phyloP scores from a whole-genome alignment of 148 eudicot species.

The Mesembryanthemum crystallinum region DNA sequence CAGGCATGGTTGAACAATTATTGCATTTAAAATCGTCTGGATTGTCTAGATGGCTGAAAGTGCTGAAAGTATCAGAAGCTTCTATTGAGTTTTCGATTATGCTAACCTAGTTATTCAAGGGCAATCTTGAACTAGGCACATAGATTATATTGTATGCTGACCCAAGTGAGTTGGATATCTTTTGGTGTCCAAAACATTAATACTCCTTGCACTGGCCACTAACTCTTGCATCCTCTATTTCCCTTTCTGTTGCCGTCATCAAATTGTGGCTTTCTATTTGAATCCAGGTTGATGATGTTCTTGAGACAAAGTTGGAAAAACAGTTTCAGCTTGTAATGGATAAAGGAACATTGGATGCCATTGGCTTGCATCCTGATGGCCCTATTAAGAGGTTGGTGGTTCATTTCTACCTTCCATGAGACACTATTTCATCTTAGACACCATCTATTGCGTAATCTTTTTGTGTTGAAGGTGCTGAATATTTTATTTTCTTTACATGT shows the following conservation, averaged over 20 bases:
- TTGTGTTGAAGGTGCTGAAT: background rate
- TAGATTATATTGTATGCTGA: background rate
- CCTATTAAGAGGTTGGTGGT: slow-evolving; percentile 70
- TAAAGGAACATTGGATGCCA: slow-evolving; percentile 95
- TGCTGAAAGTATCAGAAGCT: background rate
- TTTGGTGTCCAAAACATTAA: background rate
- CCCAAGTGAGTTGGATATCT: background rate
- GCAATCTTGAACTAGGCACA: slow-evolving; percentile 2
- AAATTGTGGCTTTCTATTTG: background rate
- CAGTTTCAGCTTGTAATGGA: slow-evolving; percentile 79
- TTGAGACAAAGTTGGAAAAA: slow-evolving; percentile 73
- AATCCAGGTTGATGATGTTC: slow-evolving; percentile 94
- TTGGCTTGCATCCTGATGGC: slow-evolving; percentile 99
- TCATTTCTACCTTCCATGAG: background rate
- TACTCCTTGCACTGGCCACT: background rate
- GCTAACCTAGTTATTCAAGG: background rate
- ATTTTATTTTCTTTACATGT: background rate
- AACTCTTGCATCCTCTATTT: background rate
- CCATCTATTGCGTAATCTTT: background rate
- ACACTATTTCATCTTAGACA: background rate
- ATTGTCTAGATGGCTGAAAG: no score
- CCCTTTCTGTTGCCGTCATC: background rate
- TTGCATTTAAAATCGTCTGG: background rate
- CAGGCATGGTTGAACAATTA: background rate
- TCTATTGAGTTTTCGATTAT: background rate